phyloP scores from a whole-genome alignment of 805 yeast species.

The Groenewaldozyma salmanticensis region DNA sequence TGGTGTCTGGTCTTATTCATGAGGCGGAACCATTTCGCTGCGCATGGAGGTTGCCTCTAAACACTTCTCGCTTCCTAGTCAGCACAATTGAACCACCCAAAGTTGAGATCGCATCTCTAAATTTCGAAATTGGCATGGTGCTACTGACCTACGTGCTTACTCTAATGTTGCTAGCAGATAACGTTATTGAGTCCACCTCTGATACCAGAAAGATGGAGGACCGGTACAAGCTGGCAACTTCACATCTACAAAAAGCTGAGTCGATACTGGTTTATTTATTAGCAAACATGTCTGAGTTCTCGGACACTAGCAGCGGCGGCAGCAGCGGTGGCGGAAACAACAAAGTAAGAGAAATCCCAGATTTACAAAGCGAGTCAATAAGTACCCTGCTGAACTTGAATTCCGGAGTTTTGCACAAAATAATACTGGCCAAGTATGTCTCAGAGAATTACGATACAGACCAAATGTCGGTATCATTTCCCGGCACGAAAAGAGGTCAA shows the following conservation, averaged over 20 bases:
- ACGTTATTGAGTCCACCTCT: constrained; percentile 5
- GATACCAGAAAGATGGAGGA: not conserved
- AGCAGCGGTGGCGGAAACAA: too few relatives aligned
- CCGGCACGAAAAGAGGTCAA: constrained; percentile 7
- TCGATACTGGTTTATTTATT: constrained; percentile 18
- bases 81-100: constrained; percentile 9
- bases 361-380: constrained; percentile 17
- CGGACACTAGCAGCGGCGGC: not conserved
- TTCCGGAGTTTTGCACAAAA: constrained; percentile 23
- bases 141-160: constrained; percentile 17
- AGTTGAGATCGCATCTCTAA: constrained; percentile 10
- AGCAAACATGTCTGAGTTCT: constrained; percentile 9
- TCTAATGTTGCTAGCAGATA: constrained; percentile 11
- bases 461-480: constrained; percentile 3
- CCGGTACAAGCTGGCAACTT: constrained; percentile 21
- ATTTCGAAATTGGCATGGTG: constrained; percentile 19
- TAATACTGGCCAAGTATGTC: constrained; percentile 16
- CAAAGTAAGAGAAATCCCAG: constrained; percentile 12
- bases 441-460: constrained; percentile 7
- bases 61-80: constrained; percentile 10
- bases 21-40: constrained; percentile 16
- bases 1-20: constrained; percentile 12
- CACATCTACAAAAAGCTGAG: constrained; percentile 20
- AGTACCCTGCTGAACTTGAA: constrained; percentile 16
- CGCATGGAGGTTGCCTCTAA: constrained; percentile 22